Base-by-base conservation (phyloP, 2,329 filamentous ascomycete species). In the Diaporthe capsici region DNA sequence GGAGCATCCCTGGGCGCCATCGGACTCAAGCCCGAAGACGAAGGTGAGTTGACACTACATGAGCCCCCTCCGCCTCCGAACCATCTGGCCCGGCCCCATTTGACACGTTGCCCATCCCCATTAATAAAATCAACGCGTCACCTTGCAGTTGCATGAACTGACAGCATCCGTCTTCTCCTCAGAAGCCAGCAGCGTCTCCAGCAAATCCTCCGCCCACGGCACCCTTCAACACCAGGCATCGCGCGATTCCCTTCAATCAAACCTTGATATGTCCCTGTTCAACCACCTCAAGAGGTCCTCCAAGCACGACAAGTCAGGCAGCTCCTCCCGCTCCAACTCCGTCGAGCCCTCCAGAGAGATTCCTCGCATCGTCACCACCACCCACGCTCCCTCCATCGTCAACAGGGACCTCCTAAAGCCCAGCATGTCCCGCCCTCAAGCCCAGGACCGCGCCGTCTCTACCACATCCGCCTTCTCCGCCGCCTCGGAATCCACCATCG, bases 321-420 rank as follows among this genome's bases (percentile, higher is more conserved):
- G 53, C 63, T 77, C 75, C 63, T 73, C 73, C 51, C 76, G 75
- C 58, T 71, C 65, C 44, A 39, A 61, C 49, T 76, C 73, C 28
- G 75, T 72, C 68, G 75, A 75, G 57, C 73, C 73, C 51, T 65
- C 73, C 31, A 73, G 67, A 72, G 58, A 63, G 51, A 49, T 76
- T 22, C 76, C 76, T 37, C 76, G 76, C 57, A 77, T 77, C 53
- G 63, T 77, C 70, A 77, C 76, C 58, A 77, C 76, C 70, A 77
- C 73, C 57, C 73, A 75, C 76, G 73, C 76, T 55, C 76, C 73
- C 70, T 73, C 76, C 31, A 75, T 75, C 37, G 76, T 77, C 61
- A 73, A 67, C 49, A 60, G 73, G 47, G 76, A 77, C 42, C 55
- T 75, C 57, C 53, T 73, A 34, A 77, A 75, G 70, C 76, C 76